Evolutionary conservation across 202 grass and related monocot species (phyloP), one percentile per base, ranked within the genome.

Genomic region (Sporobolus alterniflorus): DNA sequence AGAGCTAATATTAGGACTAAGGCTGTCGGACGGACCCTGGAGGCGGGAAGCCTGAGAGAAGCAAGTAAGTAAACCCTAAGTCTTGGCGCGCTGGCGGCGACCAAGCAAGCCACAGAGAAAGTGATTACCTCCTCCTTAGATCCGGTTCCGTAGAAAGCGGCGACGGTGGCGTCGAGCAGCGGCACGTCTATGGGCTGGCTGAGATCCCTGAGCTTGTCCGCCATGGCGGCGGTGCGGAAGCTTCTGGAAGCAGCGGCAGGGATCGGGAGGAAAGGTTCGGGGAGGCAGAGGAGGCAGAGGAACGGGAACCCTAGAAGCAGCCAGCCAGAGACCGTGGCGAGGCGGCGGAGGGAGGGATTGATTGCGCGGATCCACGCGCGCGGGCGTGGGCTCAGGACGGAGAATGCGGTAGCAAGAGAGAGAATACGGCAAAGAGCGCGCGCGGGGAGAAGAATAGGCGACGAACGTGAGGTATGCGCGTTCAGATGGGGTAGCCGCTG

Each of bases 81-180:
- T 42, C 47, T 0, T 4, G n/a, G n/a, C n/a, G n/a, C 75, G 49
- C 22, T 36, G 22, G 3, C n/a, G 24, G 31, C 32, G 64, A 74
- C 24, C 6, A 44, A 52, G 32, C 25, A 48, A 91, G 29, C 55
- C 24, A 57, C 21, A 52, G 65, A 11, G 70, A 22, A 82, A 71
- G 29, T 26, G 54, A 68, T 84, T 85, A 99, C 97, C 97, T 99
- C 91, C 41, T 97, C 91, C 54, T 99, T 99, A 86, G 97, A 99
- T 92, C 97, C 97, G 71, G 93, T 99, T 48, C 97, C 97, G 43
- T 99, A 99, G 91, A 99, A 99, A 39, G 97, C 97, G 60, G 97
- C 85, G 34, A 99, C 97, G 8, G 97, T 99, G 74, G 97, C 91
- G 69, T 99, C 97, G 28, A 99, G 91, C 47, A 97, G 82, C 42